Evolutionary conservation across 768 basidiomycete genomes (phyloP).

Genomic region (Sporobolomyces roseus): DNA sequence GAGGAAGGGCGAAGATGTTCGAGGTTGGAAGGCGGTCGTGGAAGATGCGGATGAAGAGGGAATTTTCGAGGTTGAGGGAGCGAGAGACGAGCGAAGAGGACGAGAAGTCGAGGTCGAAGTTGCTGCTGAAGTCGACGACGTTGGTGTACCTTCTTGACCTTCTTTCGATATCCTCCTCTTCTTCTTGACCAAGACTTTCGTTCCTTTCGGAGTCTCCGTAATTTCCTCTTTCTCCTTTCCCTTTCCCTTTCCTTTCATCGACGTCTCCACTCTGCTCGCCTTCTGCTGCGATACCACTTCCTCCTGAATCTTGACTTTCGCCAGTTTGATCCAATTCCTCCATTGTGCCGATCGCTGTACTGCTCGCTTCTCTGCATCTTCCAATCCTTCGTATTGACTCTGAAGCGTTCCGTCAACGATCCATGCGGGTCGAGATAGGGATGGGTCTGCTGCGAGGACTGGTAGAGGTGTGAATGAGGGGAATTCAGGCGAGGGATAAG

Average conservation of each 20-base stretch:
- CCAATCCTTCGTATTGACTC: neutral
- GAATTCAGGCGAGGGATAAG: slow-evolving; percentile 6
- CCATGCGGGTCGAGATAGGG: neutral
- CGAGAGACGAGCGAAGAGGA: neutral
- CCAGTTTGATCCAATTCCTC: neutral
- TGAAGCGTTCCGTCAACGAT: neutral
- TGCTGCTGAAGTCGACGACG: neutral
- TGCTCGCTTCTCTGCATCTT: neutral
- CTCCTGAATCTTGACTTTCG: too few species aligned
- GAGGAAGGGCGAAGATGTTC: too few species aligned
- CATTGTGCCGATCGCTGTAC: neutral
- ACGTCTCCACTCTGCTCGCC: neutral
- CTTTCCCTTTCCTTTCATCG: neutral
- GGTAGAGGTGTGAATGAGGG: neutral
- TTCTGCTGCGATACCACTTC: neutral
- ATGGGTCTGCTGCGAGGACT: neutral
- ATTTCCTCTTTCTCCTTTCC: neutral
- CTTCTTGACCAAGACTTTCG: slow-evolving; percentile 16
- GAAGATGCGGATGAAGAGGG: neutral
- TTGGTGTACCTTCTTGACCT: neutral
- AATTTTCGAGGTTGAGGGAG: neutral
- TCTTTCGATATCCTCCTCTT: slow-evolving; percentile 16
- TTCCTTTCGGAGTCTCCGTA: neutral
- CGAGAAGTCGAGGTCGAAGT: neutral
- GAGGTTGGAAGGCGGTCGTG: neutral